Conservation (phyloP, 768 basidiomycete genomes). For the Polyporus arcularius region DNA sequence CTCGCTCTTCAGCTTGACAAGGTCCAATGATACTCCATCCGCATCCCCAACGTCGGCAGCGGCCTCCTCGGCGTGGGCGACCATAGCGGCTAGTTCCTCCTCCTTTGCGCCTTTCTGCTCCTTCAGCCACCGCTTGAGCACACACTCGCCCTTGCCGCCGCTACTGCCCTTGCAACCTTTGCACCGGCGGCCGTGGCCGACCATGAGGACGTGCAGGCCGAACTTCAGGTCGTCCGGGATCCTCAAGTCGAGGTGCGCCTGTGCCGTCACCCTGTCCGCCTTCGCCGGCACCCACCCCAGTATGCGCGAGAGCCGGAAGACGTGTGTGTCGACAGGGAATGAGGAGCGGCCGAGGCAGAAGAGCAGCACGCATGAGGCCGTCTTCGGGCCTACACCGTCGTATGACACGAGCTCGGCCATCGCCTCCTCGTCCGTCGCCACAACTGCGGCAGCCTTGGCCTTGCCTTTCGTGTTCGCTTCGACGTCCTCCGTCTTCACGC, state of each 20-base stretch:
- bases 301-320: slow-evolving; percentile 53
- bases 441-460: slow-evolving; percentile 19
- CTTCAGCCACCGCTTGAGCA: slow-evolving; percentile 39
- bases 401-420: slow-evolving; percentile 60
- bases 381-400: slow-evolving; percentile 63
- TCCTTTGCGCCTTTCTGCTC: slow-evolving; percentile 23
- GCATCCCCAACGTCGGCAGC: background rate
- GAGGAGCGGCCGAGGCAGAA: slow-evolving; percentile 62
- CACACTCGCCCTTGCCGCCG: slow-evolving; percentile 32
- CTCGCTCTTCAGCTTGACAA: slow-evolving; percentile 13
- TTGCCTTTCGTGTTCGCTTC: slow-evolving; percentile 13
- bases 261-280: slow-evolving; percentile 52
- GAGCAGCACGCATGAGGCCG: slow-evolving; percentile 61
- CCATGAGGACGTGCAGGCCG: slow-evolving; percentile 59
- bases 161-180: slow-evolving; percentile 49
- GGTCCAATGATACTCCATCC: background rate
- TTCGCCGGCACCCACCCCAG: slow-evolving; percentile 50
- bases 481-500: background rate
- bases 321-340: slow-evolving; percentile 67
- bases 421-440: slow-evolving; percentile 46
- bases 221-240: slow-evolving; percentile 57
- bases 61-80: slow-evolving; percentile 13
- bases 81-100: slow-evolving; percentile 22
- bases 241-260: slow-evolving; percentile 55
- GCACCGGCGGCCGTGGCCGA: slow-evolving; percentile 55